Conservation (phyloP, 2,329 filamentous ascomycete species). For the Trichoderma gracile region DNA sequence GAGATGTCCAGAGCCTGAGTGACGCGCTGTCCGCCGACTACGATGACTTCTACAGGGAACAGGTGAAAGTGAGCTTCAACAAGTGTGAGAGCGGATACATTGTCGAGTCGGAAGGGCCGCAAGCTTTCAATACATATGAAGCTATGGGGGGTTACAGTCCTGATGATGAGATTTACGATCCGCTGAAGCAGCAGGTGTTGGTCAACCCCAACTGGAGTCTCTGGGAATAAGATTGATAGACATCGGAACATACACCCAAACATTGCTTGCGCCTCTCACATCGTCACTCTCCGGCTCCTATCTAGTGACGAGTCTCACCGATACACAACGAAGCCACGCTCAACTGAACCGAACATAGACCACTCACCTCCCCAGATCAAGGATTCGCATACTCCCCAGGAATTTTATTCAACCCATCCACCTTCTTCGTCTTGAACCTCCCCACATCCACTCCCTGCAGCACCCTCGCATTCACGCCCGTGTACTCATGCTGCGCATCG, state of each 20-base stretch:
- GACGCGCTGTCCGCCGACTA: conserved; percentile 52
- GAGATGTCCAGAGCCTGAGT: conserved; percentile 50
- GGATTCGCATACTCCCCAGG: conserved; percentile 45
- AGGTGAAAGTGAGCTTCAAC: conserved; percentile 51
- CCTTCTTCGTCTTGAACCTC: conserved; percentile 29
- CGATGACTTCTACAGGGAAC: conserved; percentile 53
- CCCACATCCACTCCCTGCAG: conserved; percentile 43
- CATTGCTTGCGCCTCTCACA: background rate
- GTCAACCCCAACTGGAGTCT: conserved; percentile 15
- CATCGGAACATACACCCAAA: too few relatives aligned
- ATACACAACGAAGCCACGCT: background rate
- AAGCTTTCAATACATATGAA: conserved; percentile 29
- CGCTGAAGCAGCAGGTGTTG: background rate
- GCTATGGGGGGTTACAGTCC: background rate
- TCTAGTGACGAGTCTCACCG: too few relatives aligned
- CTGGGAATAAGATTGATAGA: conserved; percentile 1
- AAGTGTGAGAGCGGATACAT: conserved; percentile 59
- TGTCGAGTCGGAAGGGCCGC: conserved; percentile 54
- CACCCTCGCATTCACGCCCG: conserved; percentile 43
- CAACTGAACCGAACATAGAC: too few relatives aligned
- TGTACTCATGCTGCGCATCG: conserved; percentile 30
- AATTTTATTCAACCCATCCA: conserved; percentile 35
- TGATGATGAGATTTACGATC: background rate
- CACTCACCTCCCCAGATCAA: too few relatives aligned
- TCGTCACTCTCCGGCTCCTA: background rate